Conservation (phyloP, 2,329 filamentous ascomycete species). For the Alternaria burnsii region DNA sequence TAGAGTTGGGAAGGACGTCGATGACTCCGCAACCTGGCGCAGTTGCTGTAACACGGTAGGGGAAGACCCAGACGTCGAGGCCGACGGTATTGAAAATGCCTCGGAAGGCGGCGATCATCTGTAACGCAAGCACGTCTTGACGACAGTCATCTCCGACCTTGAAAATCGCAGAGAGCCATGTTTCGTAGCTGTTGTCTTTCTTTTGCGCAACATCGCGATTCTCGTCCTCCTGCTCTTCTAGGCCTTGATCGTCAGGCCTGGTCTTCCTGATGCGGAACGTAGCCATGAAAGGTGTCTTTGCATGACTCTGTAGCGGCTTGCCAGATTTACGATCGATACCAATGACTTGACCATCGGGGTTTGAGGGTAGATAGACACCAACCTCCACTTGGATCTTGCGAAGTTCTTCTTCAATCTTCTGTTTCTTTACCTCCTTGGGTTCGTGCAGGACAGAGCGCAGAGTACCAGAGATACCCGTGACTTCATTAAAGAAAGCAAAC, state of each 20-base stretch:
- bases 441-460: constrained; percentile 91
- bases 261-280: constrained; percentile 96
- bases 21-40: constrained; percentile 98
- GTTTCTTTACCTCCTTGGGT: constrained; percentile 95
- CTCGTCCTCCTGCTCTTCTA: constrained; percentile 45
- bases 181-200: constrained; percentile 73
- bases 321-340: constrained; percentile 98
- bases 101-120: constrained; percentile 97
- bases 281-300: constrained; percentile 98
- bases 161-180: constrained; percentile 99
- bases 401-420: constrained; percentile 98
- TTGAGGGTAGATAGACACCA: constrained; percentile 95
- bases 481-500: constrained; percentile 97
- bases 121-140: constrained; percentile 93
- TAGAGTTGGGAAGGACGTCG: constrained; percentile 96
- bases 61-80: constrained; percentile 95
- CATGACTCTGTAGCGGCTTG: constrained; percentile 96
- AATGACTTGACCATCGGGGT: constrained; percentile 95
- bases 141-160: constrained; percentile 99
- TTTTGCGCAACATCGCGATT: constrained; percentile 39
- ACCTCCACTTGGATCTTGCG: constrained; percentile 97
- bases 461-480: constrained; percentile 94
- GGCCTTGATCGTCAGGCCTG: constrained; percentile 53
- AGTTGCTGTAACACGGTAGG: constrained; percentile 95
- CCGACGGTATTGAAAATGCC: constrained; percentile 96